Conservation (phyloP, 306 rosid genomes). For the Vigna nakashimae region DNA sequence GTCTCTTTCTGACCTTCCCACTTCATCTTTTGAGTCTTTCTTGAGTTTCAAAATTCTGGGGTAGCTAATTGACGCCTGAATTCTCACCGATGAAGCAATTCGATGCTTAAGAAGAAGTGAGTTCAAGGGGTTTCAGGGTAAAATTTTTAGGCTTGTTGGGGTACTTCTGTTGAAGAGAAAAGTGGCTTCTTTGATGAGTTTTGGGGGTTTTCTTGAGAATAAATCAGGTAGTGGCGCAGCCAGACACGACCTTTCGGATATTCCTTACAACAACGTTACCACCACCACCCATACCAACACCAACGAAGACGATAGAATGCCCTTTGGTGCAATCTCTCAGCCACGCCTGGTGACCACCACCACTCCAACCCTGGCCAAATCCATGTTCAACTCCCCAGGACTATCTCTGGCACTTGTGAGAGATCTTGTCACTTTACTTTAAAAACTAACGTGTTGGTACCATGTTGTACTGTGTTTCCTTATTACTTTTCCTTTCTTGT, state of each 20-base stretch:
- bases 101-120: neutral
- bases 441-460: constrained; percentile 16
- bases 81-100: constrained; percentile 27
- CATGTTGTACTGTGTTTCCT: constrained; percentile 12
- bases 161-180: neutral
- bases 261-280: constrained; percentile 56
- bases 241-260: constrained; percentile 70
- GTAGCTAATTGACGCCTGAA: constrained; percentile 6
- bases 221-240: constrained; percentile 72
- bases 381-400: constrained; percentile 94
- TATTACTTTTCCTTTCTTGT: neutral
- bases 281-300: constrained; percentile 3
- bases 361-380: constrained; percentile 72
- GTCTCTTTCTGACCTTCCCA: constrained; percentile 33
- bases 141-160: neutral
- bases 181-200: constrained; percentile 83
- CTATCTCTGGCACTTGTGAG: constrained; percentile 90
- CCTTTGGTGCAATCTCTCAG: constrained; percentile 72
- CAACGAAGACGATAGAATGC: constrained; percentile 60
- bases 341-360: constrained; percentile 72
- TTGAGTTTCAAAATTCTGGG: constrained; percentile 29
- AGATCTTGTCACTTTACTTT: constrained; percentile 19
- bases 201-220: constrained; percentile 83
- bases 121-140: neutral
- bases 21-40: constrained; percentile 12